phyloP scores from a whole-genome alignment of 106 monocot genomes.

The Dendrobium nobile region DNA sequence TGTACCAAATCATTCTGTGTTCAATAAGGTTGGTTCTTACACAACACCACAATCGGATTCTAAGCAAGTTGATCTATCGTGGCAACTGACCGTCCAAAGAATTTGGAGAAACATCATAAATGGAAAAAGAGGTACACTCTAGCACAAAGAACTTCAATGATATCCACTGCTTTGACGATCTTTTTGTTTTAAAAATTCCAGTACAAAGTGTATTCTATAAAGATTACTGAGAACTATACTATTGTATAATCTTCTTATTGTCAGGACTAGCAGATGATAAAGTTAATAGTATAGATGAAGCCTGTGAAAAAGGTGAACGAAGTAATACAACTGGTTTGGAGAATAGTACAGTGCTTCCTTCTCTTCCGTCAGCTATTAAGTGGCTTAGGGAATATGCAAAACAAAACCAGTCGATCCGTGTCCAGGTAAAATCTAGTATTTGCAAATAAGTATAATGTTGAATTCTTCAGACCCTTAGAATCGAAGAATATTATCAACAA shows the following conservation, averaged over 20 bases:
- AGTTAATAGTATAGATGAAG: conserved; percentile 20
- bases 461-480: too few relatives aligned
- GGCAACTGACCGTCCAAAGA: conserved; percentile 76
- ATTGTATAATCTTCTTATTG: neutral
- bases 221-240: neutral
- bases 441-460: neutral
- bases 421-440: conserved; percentile 44
- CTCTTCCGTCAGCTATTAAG: conserved; percentile 73
- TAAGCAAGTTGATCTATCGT: conserved; percentile 61
- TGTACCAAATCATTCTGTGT: conserved; percentile 82
- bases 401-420: conserved; percentile 42
- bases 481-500: too few relatives aligned
- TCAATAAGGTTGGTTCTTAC: conserved; percentile 69
- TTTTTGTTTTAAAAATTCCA: neutral
- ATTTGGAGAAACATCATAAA: conserved; percentile 57
- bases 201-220: neutral
- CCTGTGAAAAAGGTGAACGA: conserved; percentile 15
- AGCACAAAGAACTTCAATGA: neutral
- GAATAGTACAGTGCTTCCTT: conserved; percentile 63
- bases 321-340: conserved; percentile 4
- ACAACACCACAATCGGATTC: conserved; percentile 39
- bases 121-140: conserved; percentile 37
- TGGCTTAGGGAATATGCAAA: conserved; percentile 71
- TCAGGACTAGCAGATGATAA: conserved; percentile 13
- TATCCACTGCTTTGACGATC: neutral